phyloP scores from a whole-genome alignment of 768 basidiomycete species.

The Tubosaeta sp. region DNA sequence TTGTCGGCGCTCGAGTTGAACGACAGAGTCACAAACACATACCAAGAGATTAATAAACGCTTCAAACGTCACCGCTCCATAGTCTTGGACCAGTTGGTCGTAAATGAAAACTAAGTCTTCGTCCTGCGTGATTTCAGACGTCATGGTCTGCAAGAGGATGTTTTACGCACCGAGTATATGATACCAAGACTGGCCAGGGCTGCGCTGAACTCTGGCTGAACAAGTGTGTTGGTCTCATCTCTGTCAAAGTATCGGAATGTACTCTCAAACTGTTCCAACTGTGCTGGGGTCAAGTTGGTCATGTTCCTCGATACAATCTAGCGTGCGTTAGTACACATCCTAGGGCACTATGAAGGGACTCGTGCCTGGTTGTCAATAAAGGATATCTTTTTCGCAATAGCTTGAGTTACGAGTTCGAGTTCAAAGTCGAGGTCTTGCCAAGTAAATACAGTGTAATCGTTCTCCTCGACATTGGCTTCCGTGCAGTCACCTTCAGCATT shows the following conservation, averaged over 20 bases:
- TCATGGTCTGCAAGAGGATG: neutral
- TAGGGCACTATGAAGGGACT: neutral
- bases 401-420: constrained; percentile 74
- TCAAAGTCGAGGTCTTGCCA: constrained; percentile 89
- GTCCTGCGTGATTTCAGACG: constrained; percentile 44
- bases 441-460: constrained; percentile 91
- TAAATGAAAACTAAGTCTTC: constrained; percentile 85
- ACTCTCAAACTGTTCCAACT: constrained; percentile 93
- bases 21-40: constrained; percentile 14
- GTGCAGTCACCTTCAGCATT: constrained; percentile 71
- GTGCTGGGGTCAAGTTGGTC: constrained; percentile 92
- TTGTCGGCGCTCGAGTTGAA: neutral
- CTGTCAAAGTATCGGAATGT: constrained; percentile 98
- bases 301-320: constrained; percentile 92
- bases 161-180: constrained; percentile 67
- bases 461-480: constrained; percentile 92
- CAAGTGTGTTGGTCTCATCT: constrained; percentile 87
- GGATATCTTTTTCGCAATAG: constrained; percentile 82
- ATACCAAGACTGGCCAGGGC: constrained; percentile 94
- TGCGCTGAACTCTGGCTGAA: constrained; percentile 82
- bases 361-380: constrained; percentile 94
- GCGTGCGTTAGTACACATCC: constrained; percentile 8
- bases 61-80: constrained; percentile 88
- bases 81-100: constrained; percentile 70
- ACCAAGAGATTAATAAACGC: constrained; percentile 94